phyloP scores from a whole-genome alignment of 176 grass and related monocot genomes.

The Puccinellia tenuiflora region DNA sequence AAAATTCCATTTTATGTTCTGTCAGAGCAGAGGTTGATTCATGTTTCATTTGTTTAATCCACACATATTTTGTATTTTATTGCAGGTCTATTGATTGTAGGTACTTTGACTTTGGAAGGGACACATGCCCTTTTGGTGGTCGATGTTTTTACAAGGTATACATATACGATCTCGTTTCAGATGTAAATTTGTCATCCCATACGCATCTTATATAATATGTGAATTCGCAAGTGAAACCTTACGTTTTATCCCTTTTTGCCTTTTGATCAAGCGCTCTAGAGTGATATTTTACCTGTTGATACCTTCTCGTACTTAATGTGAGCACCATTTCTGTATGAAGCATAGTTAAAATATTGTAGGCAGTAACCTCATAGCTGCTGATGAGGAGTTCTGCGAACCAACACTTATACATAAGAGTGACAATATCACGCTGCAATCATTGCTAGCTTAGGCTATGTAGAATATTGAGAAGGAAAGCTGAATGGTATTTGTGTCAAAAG shows the following conservation, averaged over 20 bases:
- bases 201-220: not conserved
- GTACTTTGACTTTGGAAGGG: constrained; percentile 87
- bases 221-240: not conserved
- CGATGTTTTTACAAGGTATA: constrained; percentile 93
- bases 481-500: not conserved
- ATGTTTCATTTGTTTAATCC: constrained; percentile 15
- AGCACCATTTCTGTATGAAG: not conserved
- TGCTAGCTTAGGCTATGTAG: not conserved
- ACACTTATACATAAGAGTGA: not conserved
- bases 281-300: not conserved
- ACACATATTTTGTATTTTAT: constrained; percentile 26
- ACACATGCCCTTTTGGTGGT: constrained; percentile 74
- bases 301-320: constrained; percentile 1
- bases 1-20: not conserved
- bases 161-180: not conserved
- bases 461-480: not conserved
- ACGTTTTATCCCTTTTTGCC: not conserved
- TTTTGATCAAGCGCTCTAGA: not conserved
- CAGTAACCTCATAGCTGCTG: not conserved
- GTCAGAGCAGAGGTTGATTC: not conserved
- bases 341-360: not conserved
- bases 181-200: not conserved
- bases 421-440: not conserved
- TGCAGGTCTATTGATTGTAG: constrained; percentile 88
- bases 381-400: not conserved